Evolutionary conservation across 352 stramenopile species (phyloP), one percentile per base, ranked within the genome.

Genomic region (Pythium rishiriense): DNA sequence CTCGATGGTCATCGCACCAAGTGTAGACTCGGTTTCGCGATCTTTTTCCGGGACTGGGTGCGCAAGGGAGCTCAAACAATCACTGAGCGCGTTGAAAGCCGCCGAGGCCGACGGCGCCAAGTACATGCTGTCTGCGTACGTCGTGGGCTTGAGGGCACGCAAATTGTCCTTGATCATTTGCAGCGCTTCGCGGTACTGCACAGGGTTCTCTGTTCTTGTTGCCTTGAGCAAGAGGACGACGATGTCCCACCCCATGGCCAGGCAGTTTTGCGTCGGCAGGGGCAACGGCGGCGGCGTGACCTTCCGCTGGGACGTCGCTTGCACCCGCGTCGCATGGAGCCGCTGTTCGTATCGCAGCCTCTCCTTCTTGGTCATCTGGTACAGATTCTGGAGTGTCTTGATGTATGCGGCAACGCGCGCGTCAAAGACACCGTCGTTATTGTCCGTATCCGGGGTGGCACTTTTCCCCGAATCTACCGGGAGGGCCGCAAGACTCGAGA

Each of bases 121-220:
- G 57, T 96, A 96, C 79, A 91, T 89, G 55, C 83, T 89, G 52
- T 96, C 87, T 0, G 85, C 66, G 52, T 96, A 96, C 10, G 83
- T 73, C 28, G 84, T 92, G 0, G 87, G 85, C 53, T 96, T 96
- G 25, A 96, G 64, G 15, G 78, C 50, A 25, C 76, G 64, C 26
- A 96, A 33, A 33, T 78, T 90, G 26, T 85, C 65, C 58, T 90
- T 88, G 26, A 96, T 73, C 81, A 92, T 88, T 22, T 88, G 72
- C 9, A 96, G 65, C 12, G 87, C 85, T 37, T 73, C 68, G 22
- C 87, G 54, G 45, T 96, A 96, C 56, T 90, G 79, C 17, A 75
- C 58, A 9, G 79, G 74, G 45, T 91, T 91, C 21, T 89, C 83
- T 26, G 60, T 71, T 22, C 74, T 72, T 3, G 87, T 94, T 2